Conservation (phyloP, 2,329 filamentous ascomycete genomes). For the Fusarium dimerum region DNA sequence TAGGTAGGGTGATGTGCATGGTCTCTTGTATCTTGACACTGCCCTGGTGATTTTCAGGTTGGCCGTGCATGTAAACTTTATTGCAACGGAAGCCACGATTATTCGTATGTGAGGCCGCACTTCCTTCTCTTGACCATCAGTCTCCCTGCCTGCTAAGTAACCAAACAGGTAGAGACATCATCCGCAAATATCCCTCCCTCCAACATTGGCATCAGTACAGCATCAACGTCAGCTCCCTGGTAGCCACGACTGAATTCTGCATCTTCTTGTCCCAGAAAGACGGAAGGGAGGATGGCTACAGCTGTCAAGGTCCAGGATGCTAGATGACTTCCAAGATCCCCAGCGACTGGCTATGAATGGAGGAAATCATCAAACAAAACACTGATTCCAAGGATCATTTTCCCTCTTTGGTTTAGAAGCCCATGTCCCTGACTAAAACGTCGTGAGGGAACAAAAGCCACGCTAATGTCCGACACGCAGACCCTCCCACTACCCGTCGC, state of each 20-base stretch:
- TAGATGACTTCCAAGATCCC: background rate
- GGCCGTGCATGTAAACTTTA: too few species aligned
- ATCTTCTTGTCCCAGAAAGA: background rate
- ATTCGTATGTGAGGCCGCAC: too few species aligned
- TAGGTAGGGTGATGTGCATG: too few species aligned
- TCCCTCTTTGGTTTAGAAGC: background rate
- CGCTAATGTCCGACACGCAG: constrained; percentile 28
- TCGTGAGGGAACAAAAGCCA: constrained; percentile 11
- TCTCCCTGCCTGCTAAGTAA: too few species aligned
- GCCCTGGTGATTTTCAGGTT: too few species aligned
- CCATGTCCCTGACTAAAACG: background rate
- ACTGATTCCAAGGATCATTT: background rate
- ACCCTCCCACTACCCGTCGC: constrained; percentile 1
- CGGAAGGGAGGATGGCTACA: background rate
- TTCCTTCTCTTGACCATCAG: too few species aligned
- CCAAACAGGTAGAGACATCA: too few species aligned
- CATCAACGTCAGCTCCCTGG: too few species aligned
- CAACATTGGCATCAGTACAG: too few species aligned
- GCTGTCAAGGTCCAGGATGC: background rate
- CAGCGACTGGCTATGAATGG: background rate
- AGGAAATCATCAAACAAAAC: background rate
- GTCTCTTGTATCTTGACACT: too few species aligned
- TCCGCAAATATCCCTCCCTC: too few species aligned
- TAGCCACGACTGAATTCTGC: background rate
- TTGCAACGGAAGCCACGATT: too few species aligned